phyloP scores from a whole-genome alignment of 768 basidiomycete species.

The Leccinum boreale region DNA sequence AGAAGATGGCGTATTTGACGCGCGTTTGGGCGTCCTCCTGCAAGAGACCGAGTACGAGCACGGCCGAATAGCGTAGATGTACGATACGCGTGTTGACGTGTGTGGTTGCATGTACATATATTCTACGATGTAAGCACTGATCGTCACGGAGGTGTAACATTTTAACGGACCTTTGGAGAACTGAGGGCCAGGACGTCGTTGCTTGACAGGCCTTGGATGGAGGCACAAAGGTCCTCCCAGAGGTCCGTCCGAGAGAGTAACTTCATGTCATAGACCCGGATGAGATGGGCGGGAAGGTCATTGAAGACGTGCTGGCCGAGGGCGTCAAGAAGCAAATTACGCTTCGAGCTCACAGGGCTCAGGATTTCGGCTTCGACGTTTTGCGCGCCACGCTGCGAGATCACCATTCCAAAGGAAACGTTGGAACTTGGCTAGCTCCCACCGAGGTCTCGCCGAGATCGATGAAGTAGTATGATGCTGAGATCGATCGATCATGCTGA shows the following conservation, averaged over 20 bases:
- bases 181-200: conserved; percentile 6
- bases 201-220: neutral
- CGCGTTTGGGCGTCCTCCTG: conserved; percentile 5
- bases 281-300: conserved; percentile 14
- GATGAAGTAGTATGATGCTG: neutral
- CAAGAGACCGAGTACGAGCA: neutral
- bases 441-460: neutral
- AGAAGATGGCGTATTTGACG: conserved; percentile 13
- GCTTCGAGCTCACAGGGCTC: conserved; percentile 3
- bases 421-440: neutral
- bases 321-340: conserved; percentile 4
- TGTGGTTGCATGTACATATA: neutral
- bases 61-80: neutral
- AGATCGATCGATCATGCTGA: neutral
- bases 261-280: conserved; percentile 8
- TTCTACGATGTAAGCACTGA: too few species aligned
- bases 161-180: conserved; percentile 6
- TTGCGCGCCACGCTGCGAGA: neutral
- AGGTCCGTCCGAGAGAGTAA: conserved; percentile 9
- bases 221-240: conserved; percentile 6
- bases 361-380: neutral
- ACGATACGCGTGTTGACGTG: neutral
- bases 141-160: neutral
- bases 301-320: conserved; percentile 13
- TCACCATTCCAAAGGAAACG: neutral